Percentiles rank a stretch among this genome's conserved stretches.
These are phyloP conservation scores for Sugiyamaella marilandica DNA, from an alignment of 805 yeast species.

Conservation along the genomic window DNA sequence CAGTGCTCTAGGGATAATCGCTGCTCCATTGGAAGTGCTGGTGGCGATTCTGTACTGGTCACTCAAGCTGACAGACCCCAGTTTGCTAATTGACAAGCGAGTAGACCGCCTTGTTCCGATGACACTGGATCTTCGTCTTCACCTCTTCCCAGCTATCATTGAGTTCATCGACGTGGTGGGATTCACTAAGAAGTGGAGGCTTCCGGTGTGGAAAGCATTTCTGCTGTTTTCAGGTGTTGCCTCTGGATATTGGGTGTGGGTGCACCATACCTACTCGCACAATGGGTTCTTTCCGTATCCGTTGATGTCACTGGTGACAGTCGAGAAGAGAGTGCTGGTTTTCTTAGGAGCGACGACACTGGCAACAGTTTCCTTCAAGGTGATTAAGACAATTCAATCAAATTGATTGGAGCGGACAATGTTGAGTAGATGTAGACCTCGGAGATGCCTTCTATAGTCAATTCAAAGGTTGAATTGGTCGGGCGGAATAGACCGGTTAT, in stretches of 20 bases:
- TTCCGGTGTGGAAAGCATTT: slow-evolving; percentile 19
- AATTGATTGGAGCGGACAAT: neutral
- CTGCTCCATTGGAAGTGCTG: slow-evolving; percentile 33
- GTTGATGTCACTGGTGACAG: slow-evolving; percentile 23
- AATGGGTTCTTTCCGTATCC: slow-evolving; percentile 36
- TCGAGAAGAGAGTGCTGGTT: slow-evolving; percentile 20
- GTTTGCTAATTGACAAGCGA: slow-evolving; percentile 28
- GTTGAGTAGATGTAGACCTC: too few species aligned
- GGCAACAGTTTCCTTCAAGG: slow-evolving; percentile 18
- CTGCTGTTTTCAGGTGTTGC: slow-evolving; percentile 20
- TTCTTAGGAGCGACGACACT: slow-evolving; percentile 23
- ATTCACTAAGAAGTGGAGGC: slow-evolving; percentile 25
- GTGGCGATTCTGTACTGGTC: slow-evolving; percentile 33
- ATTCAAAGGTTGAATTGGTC: too few species aligned
- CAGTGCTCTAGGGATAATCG: slow-evolving; percentile 21
- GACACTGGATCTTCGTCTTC: slow-evolving; percentile 30
- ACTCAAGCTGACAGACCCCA: slow-evolving; percentile 23
- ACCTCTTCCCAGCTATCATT: slow-evolving; percentile 29
- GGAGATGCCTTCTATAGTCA: too few species aligned
- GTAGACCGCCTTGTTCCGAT: slow-evolving; percentile 22
- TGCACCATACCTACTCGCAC: slow-evolving; percentile 23
- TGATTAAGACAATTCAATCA: slow-evolving; percentile 20
- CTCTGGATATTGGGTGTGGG: slow-evolving; percentile 34
- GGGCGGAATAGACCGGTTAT: neutral
- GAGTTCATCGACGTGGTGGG: slow-evolving; percentile 26